These are phyloP conservation scores for Linum tenue DNA, from an alignment of 345 rosid species.

Conservation along the genomic window DNA sequence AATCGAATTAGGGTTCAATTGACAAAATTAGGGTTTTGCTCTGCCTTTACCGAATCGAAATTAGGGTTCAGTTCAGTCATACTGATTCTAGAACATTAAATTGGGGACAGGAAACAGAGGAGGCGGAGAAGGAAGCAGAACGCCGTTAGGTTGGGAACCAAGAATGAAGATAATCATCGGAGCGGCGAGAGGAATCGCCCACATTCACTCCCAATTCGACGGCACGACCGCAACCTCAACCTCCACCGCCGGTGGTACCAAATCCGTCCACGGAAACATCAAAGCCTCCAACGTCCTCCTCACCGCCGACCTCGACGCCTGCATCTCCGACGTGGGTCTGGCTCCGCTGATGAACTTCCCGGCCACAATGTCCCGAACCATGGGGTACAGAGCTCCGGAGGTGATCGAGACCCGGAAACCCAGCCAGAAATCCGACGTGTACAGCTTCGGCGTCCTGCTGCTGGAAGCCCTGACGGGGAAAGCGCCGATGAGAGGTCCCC, in stretches of 20 bases:
- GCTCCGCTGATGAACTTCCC: constrained; percentile 4
- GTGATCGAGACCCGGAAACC: neutral
- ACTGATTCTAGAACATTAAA: too few species aligned
- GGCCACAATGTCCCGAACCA: neutral
- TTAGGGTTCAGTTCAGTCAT: neutral
- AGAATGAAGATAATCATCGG: neutral
- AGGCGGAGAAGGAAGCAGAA: neutral
- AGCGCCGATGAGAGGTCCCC: neutral
- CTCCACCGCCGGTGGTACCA: neutral
- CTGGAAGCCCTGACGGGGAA: constrained; percentile 5
- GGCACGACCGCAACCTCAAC: neutral
- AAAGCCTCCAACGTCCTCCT: neutral
- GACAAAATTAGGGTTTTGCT: too few species aligned
- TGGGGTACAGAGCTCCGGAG: neutral
- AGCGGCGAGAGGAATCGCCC: constrained; percentile 1
- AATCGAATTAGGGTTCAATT: too few species aligned
- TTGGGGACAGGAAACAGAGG: neutral
- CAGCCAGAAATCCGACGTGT: constrained; percentile 2
- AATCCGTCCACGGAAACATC: constrained; percentile 1
- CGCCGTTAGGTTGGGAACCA: neutral
- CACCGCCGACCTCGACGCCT: neutral
- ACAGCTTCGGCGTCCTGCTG: constrained; percentile 5
- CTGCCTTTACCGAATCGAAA: too few species aligned
- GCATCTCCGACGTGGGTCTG: constrained; percentile 2
- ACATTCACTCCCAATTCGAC: neutral